Evolutionary conservation across 306 rosid species (phyloP).

Genomic region (Dryas alaskensis): DNA sequence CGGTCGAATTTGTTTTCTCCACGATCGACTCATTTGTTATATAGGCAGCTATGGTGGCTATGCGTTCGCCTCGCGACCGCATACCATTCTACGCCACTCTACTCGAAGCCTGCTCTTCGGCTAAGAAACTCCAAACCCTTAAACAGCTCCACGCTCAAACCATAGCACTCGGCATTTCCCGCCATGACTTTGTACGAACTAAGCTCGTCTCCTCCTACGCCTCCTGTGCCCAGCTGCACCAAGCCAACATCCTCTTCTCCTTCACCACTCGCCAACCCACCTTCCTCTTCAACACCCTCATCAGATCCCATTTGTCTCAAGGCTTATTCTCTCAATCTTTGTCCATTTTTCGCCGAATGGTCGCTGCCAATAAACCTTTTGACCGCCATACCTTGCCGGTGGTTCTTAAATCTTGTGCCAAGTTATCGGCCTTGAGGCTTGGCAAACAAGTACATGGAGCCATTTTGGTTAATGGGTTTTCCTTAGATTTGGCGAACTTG

Average conservation of each 20-base stretch:
- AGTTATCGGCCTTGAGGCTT: slow-evolving; percentile 37
- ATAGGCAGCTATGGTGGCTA: not conserved
- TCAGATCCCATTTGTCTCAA: slow-evolving; percentile 55
- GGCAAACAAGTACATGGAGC: slow-evolving; percentile 65
- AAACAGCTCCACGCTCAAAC: slow-evolving; percentile 49
- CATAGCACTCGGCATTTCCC: slow-evolving; percentile 41
- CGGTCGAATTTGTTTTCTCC: not conserved
- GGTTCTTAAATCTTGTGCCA: slow-evolving; percentile 61
- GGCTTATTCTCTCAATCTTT: slow-evolving; percentile 48
- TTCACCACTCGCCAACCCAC: slow-evolving; percentile 58
- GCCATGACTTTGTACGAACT: slow-evolving; percentile 47
- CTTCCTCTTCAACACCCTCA: slow-evolving; percentile 61
- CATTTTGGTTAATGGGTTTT: slow-evolving; percentile 49
- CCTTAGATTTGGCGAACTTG: slow-evolving; percentile 44
- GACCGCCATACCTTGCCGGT: slow-evolving; percentile 50
- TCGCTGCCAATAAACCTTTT: slow-evolving; percentile 30
- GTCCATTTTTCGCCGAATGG: slow-evolving; percentile 46
- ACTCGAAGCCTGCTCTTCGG: slow-evolving; percentile 41
- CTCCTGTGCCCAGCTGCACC: slow-evolving; percentile 46
- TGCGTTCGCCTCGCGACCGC: slow-evolving; percentile 25
- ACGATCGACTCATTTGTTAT: not conserved
- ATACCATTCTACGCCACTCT: slow-evolving; percentile 41
- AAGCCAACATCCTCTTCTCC: slow-evolving; percentile 51
- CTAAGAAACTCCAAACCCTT: slow-evolving; percentile 39
- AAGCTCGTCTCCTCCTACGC: slow-evolving; percentile 63